Percentiles rank a stretch among this genome's conserved stretches.
phyloP scores from a whole-genome alignment of 176 grass and related monocot species.

The Microstegium vimineum region DNA sequence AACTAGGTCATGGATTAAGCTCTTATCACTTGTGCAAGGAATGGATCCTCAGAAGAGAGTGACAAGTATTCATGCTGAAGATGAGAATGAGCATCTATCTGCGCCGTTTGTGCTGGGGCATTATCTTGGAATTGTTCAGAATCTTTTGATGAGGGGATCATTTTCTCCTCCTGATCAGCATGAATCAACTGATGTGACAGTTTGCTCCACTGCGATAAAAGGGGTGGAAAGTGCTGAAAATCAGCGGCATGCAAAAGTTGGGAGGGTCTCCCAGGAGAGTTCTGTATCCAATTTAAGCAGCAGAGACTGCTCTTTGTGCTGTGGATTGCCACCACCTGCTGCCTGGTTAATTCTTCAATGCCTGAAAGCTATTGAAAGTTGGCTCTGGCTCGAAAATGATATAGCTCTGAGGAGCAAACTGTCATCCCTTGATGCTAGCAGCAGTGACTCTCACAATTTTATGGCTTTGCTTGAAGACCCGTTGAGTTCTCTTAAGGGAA shows the following conservation, averaged over 20 bases:
- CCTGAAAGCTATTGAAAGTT: slow-evolving; percentile 79
- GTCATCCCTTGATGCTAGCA: slow-evolving; percentile 43
- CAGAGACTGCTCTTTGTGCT: slow-evolving; percentile 20
- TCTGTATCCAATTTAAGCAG: slow-evolving; percentile 32
- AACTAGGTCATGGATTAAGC: slow-evolving; percentile 72
- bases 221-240: slow-evolving; percentile 55
- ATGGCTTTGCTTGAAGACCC: slow-evolving; percentile 44
- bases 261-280: slow-evolving; percentile 67
- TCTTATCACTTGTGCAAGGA: slow-evolving; percentile 80
- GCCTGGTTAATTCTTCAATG: slow-evolving; percentile 71
- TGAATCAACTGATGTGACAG: slow-evolving; percentile 69
- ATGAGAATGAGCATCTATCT: slow-evolving; percentile 84
- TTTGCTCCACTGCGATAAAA: slow-evolving; percentile 45
- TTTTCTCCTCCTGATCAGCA: slow-evolving; percentile 63
- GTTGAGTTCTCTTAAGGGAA: slow-evolving; percentile 41
- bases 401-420: slow-evolving; percentile 36
- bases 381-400: slow-evolving; percentile 80
- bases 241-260: slow-evolving; percentile 87
- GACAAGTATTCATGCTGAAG: slow-evolving; percentile 74
- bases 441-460: slow-evolving; percentile 30
- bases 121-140: slow-evolving; percentile 65
- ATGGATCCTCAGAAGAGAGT: slow-evolving; percentile 91
- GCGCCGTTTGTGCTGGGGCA: slow-evolving; percentile 72
- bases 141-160: slow-evolving; percentile 74
- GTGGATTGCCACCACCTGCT: slow-evolving; percentile 43